Evolutionary conservation across 164 flowering plant species (phyloP).

Genomic region (Berberis vulgaris): DNA sequence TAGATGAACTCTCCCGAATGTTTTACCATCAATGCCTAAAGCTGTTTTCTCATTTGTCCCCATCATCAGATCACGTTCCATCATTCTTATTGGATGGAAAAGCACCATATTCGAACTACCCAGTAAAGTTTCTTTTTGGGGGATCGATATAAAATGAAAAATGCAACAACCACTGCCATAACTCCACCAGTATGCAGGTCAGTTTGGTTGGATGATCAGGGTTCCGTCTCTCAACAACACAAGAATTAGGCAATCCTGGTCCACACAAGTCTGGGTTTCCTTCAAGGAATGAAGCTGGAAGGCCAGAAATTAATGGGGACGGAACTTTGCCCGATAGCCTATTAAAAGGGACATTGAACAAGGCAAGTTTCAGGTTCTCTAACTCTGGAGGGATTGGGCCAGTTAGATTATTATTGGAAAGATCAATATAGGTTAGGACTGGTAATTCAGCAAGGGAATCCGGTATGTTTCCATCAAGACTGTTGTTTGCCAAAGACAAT

Average conservation of each 20-base stretch:
- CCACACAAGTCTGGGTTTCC: slow-evolving; percentile 82
- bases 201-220: slow-evolving; percentile 25
- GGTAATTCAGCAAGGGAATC: slow-evolving; percentile 59
- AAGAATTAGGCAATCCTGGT: slow-evolving; percentile 58
- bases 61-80: slow-evolving; percentile 55
- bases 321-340: slow-evolving; percentile 74
- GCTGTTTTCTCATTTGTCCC: slow-evolving; percentile 57
- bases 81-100: slow-evolving; percentile 62
- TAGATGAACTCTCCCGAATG: slow-evolving; percentile 52
- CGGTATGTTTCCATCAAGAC: slow-evolving; percentile 62
- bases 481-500: slow-evolving; percentile 63
- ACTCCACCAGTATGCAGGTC: slow-evolving; percentile 26
- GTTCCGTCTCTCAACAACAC: slow-evolving; percentile 27
- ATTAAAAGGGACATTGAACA: slow-evolving; percentile 83
- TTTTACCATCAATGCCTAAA: slow-evolving; percentile 30
- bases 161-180: slow-evolving; percentile 31
- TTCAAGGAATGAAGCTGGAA: slow-evolving; percentile 74
- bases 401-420: slow-evolving; percentile 68
- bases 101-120: slow-evolving; percentile 44
- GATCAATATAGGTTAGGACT: slow-evolving; percentile 80
- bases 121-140: slow-evolving; percentile 21
- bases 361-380: slow-evolving; percentile 77
- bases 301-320: slow-evolving; percentile 50
- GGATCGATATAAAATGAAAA: slow-evolving; percentile 26
- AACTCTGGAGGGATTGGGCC: slow-evolving; percentile 65